Evolutionary conservation across 768 basidiomycete genomes (phyloP).

Genomic region (Tylopilus cervinicoccineus): DNA sequence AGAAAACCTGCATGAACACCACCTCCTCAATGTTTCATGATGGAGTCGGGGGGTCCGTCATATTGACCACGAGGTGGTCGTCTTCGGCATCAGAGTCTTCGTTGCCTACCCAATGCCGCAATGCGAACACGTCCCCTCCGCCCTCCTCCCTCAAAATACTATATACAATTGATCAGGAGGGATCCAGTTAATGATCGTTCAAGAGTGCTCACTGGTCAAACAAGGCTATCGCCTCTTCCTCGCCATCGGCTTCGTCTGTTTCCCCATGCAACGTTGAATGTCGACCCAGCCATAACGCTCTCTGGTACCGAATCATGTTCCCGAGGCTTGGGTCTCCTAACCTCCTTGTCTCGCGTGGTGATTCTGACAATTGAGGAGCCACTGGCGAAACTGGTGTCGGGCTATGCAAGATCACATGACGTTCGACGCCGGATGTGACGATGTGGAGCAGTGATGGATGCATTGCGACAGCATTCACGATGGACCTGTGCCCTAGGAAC

Average conservation of each 20-base stretch:
- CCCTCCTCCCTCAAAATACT: slow-evolving; percentile 63
- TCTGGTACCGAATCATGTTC: slow-evolving; percentile 36
- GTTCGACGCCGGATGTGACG: slow-evolving; percentile 72
- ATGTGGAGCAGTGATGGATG: slow-evolving; percentile 69
- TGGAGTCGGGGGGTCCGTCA: slow-evolving; percentile 20
- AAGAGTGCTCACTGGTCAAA: slow-evolving; percentile 67
- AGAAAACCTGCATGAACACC: slow-evolving; percentile 4
- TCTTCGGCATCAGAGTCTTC: slow-evolving; percentile 25
- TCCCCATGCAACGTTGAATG: slow-evolving; percentile 29
- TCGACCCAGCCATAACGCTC: slow-evolving; percentile 31
- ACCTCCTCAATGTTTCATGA: slow-evolving; percentile 10
- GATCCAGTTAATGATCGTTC: not conserved
- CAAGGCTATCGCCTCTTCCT: slow-evolving; percentile 52
- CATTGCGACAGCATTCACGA: slow-evolving; percentile 69
- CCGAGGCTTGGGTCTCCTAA: slow-evolving; percentile 34
- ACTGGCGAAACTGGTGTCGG: slow-evolving; percentile 57
- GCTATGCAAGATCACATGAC: slow-evolving; percentile 63
- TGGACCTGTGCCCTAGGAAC: slow-evolving; percentile 61
- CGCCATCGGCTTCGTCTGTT: slow-evolving; percentile 33
- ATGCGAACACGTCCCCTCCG: slow-evolving; percentile 48
- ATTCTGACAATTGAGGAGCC: slow-evolving; percentile 38
- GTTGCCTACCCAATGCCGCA: slow-evolving; percentile 37
- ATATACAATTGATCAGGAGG: slow-evolving; percentile 9
- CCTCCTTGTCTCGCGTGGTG: slow-evolving; percentile 45
- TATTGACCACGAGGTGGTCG: slow-evolving; percentile 18